Base-by-base conservation (phyloP, 345 rosid species). In the Eucalyptus fibrosa region DNA sequence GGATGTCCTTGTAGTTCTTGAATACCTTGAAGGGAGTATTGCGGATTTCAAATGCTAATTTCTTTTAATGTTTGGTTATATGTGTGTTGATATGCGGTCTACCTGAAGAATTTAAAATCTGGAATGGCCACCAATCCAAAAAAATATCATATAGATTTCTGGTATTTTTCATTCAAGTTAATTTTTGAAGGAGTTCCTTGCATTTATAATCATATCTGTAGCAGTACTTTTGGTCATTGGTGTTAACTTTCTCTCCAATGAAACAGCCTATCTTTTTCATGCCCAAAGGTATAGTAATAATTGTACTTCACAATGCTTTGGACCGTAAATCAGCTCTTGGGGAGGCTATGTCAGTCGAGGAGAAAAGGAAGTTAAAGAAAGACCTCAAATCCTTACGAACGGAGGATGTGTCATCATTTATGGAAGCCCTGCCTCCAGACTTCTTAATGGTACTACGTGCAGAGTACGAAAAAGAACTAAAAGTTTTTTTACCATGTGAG, bases 391-490 rank as follows among this genome's bases (percentile, higher is more conserved):
- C 94, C 86, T 91, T 96, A 90, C 94, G 72, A 90, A 93, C 95
- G 92, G 99, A 95, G 91, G 99, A 97, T 85, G 82, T 96, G 91
- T 96, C 98, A 65, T 94, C 96, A 19, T 97, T 97, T 91, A 94
- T 96, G 97, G 99, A 96, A 91, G 96, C 99, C 81, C 94, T 97
- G 67, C 97, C 99, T 26, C 93, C 97, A 45, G 95, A 96, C 90
- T 95, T 97, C 87, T 93, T 95, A 87, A 92, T 94, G 51, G 92
- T 97, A 65, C 89, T 96, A 80, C 96, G 98, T 37, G 92, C 94
- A 88, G 99, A 97, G 99, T 97, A 94, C 87, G 96, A 56, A 86
- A 65, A 86, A 34, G 59, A 30, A 40, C 83, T 81, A 32, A 34
- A 82, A 16, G 6, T 34, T 55, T 59, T 47, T 37, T 87, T 8